These are phyloP conservation scores for Acanthamoeba healyi DNA, from an alignment of 208 protist genomes.

Conservation along the genomic window DNA sequence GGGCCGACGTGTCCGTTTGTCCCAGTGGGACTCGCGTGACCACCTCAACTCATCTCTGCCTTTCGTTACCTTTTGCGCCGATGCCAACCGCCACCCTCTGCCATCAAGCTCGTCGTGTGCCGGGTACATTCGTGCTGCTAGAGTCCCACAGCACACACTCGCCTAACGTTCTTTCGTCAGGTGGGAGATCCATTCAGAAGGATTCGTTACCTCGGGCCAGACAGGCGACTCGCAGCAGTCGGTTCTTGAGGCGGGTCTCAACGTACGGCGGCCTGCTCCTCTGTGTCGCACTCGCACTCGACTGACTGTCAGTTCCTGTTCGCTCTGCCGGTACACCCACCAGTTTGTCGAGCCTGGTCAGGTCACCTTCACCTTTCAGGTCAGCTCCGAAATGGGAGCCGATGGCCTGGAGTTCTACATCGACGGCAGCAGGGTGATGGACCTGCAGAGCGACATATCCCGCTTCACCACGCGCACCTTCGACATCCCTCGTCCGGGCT, in stretches of 20 bases:
- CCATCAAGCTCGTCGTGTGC: neutral
- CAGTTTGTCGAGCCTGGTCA: slow-evolving; percentile 41
- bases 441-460: slow-evolving; percentile 18
- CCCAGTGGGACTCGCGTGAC: neutral
- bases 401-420: slow-evolving; percentile 31
- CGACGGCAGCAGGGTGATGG: slow-evolving; percentile 1
- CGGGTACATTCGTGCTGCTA: too few species aligned
- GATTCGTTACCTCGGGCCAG: slow-evolving; percentile 28
- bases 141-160: too few species aligned
- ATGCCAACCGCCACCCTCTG: neutral
- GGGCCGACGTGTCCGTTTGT: neutral
- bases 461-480: slow-evolving; percentile 12
- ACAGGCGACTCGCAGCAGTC: slow-evolving; percentile 2
- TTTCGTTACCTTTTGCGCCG: slow-evolving; percentile 29
- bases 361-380: slow-evolving; percentile 38
- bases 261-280: neutral
- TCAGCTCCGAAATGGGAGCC: slow-evolving; percentile 23
- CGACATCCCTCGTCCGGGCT: neutral
- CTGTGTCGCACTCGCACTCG: neutral
- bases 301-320: too few species aligned
- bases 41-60: slow-evolving; percentile 19
- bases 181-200: neutral
- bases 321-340: too few species aligned
- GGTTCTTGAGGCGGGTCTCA: neutral
- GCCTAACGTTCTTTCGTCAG: neutral